Base-by-base conservation (phyloP, 2,329 filamentous ascomycete genomes). In the Cladosporium sp. region DNA sequence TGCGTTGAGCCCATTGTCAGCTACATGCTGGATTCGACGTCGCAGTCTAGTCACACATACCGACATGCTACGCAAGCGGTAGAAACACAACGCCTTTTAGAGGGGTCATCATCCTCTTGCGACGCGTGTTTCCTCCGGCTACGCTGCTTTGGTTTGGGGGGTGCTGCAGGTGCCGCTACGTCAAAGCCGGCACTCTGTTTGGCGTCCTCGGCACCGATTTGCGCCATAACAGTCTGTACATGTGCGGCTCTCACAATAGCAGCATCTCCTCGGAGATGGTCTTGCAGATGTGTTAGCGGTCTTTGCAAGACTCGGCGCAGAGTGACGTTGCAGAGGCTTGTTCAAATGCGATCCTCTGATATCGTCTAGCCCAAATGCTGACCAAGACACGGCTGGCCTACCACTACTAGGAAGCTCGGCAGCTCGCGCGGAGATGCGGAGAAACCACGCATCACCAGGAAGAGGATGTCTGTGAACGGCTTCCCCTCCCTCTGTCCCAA, bases 41-140 rank as follows among this genome's bases (percentile, higher is more conserved):
- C 17, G 36, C 28, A 48, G 39, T 13, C 48, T 37, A 48, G 32
- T 22, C 7, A 19, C n/a, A 36, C 65, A 22, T 63, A 67, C 65
- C 66, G 63, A 57, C 67, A 70, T 24, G 69, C 68, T 39, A 71
- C 65, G 57, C 69, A 71, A 15, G 69, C 69, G 3, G 70, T 72
- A 56, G 67, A 70, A 54, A 73, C 71, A 45, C 70, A 78, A 56
- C 76, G 64, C 50, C 77, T 65, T 68, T 78, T 78, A 24, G 68
- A 66, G 47, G 70, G 68, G 48, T 77, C 75, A 56, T 77, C 73
- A 35, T 65, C 65, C 2, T 68, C 66, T 28, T 64, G 64, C 22
- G 55, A 48, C 10, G 58, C 48, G 34, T 65, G 61, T 57, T 64
- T 66, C 56, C 59, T 57, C 20, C 64, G 56, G 34, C 64, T 58